A percentile compares a stretch with the other conserved stretches of the same genome.
Conservation (phyloP, 2,329 filamentous ascomycete genomes). For the Metarhizium brunneum region DNA sequence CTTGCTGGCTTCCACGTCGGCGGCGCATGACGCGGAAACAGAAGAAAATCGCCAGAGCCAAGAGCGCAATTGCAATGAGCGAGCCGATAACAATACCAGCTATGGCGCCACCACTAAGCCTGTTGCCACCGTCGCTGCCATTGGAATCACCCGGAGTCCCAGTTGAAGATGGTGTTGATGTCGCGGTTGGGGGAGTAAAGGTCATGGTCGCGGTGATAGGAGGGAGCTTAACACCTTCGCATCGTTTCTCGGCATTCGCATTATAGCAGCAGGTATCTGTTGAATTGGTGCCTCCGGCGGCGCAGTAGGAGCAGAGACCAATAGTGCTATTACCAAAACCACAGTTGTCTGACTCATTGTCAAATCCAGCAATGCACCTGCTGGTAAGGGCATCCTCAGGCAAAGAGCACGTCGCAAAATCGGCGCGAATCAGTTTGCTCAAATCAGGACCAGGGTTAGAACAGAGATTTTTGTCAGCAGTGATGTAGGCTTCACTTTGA, state of each 20-base stretch:
- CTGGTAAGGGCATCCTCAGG: slow-evolving; percentile 69
- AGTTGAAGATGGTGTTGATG: slow-evolving; percentile 25
- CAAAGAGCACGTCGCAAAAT: slow-evolving; percentile 82
- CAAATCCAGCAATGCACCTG: slow-evolving; percentile 65
- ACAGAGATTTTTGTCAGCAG: slow-evolving; percentile 66
- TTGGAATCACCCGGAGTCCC: slow-evolving; percentile 12
- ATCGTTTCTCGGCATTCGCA: slow-evolving; percentile 64
- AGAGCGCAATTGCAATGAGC: slow-evolving; percentile 57
- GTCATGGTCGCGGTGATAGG: slow-evolving; percentile 61
- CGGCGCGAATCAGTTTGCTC: slow-evolving; percentile 72
- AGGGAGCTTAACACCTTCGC: slow-evolving; percentile 68
- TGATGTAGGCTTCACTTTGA: slow-evolving; percentile 78
- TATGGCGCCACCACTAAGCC: slow-evolving; percentile 75
- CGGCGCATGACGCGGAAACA: slow-evolving; percentile 45
- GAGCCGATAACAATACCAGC: slow-evolving; percentile 84
- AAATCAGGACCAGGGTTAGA: slow-evolving; percentile 55
- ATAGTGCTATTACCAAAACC: slow-evolving; percentile 64
- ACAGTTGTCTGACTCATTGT: slow-evolving; percentile 81
- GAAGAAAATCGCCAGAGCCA: slow-evolving; percentile 62
- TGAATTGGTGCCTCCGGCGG: slow-evolving; percentile 72
- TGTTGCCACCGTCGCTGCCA: slow-evolving; percentile 19
- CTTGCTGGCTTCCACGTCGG: slow-evolving; percentile 50
- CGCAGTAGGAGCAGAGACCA: slow-evolving; percentile 83
- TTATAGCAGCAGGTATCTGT: slow-evolving; percentile 94
- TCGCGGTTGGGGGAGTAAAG: slow-evolving; percentile 39